Conservation (phyloP, 1,284 basidiomycete species). For the Melampsora larici-populina region DNA sequence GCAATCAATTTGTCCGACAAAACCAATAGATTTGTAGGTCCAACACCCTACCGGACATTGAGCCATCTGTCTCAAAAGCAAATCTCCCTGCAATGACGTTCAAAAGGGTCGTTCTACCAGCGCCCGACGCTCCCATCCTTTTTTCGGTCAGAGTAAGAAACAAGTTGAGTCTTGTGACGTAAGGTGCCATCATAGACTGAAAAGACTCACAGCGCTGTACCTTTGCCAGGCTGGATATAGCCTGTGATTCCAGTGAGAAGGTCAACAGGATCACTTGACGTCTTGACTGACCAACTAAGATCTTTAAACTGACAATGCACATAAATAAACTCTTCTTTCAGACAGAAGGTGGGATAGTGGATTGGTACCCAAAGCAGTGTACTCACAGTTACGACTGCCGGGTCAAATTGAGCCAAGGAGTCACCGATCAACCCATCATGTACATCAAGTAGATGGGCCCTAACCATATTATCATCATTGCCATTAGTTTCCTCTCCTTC, state of each 20-base stretch:
- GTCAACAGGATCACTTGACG: neutral
- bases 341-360: too few species aligned
- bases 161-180: neutral
- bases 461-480: too few species aligned
- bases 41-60: conserved; percentile 22
- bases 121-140: conserved; percentile 42
- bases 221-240: conserved; percentile 41
- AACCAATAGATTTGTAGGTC: conserved; percentile 38
- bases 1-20: conserved; percentile 35
- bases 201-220: conserved; percentile 41
- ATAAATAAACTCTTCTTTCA: neutral
- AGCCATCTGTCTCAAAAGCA: neutral
- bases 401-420: conserved; percentile 18
- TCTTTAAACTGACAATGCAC: conserved; percentile 8
- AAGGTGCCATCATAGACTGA: neutral
- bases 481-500: neutral
- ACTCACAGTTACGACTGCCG: conserved; percentile 34
- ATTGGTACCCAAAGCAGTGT: too few species aligned
- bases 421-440: neutral
- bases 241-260: conserved; percentile 33
- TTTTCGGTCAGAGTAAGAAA: neutral
- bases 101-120: conserved; percentile 37
- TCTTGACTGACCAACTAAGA: conserved; percentile 22
- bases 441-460: too few species aligned
- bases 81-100: conserved; percentile 30